phyloP scores from a whole-genome alignment of 768 basidiomycete species.

The Boletellus emodensis region DNA sequence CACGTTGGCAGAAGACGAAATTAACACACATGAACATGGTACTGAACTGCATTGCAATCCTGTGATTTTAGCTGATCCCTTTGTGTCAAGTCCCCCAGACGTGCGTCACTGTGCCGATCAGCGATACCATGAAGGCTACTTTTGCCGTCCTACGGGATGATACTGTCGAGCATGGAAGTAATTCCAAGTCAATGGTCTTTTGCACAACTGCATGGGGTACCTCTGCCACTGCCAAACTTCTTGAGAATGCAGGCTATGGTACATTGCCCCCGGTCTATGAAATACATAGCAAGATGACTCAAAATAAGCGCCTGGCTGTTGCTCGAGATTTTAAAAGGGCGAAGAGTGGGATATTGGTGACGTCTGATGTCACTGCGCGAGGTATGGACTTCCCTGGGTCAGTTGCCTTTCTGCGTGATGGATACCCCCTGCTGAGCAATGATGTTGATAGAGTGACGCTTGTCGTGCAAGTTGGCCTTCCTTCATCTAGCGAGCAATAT shows the following conservation, averaged over 20 bases:
- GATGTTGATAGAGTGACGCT: conserved; percentile 44
- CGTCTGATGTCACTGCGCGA: conserved; percentile 57
- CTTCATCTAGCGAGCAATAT: conserved; percentile 69
- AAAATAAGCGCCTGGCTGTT: conserved; percentile 44
- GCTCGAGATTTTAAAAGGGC: conserved; percentile 47
- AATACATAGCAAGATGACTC: conserved; percentile 57
- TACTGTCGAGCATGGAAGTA: conserved; percentile 21
- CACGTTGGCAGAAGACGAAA: conserved; percentile 54
- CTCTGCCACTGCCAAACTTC: conserved; percentile 35
- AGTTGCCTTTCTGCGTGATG: conserved; percentile 9
- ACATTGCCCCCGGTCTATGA: conserved; percentile 40
- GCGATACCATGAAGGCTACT: conserved; percentile 39
- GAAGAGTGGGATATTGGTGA: conserved; percentile 44
- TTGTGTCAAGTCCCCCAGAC: conserved; percentile 44
- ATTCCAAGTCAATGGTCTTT: conserved; percentile 54
- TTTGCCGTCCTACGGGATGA: conserved; percentile 40
- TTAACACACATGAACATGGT: conserved; percentile 62
- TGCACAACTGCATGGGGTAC: conserved; percentile 64
- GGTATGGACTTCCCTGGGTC: conserved; percentile 67
- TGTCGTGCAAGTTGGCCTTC: conserved; percentile 62
- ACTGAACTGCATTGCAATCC: conserved; percentile 2
- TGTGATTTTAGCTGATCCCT: conserved; percentile 1
- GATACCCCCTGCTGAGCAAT: conserved; percentile 5
- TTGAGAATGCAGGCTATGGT: conserved; percentile 29
- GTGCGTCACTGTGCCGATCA: conserved; percentile 39